Evolutionary conservation across 2,329 filamentous ascomycete genomes (phyloP).

Genomic region (Aplosporella prunicola): DNA sequence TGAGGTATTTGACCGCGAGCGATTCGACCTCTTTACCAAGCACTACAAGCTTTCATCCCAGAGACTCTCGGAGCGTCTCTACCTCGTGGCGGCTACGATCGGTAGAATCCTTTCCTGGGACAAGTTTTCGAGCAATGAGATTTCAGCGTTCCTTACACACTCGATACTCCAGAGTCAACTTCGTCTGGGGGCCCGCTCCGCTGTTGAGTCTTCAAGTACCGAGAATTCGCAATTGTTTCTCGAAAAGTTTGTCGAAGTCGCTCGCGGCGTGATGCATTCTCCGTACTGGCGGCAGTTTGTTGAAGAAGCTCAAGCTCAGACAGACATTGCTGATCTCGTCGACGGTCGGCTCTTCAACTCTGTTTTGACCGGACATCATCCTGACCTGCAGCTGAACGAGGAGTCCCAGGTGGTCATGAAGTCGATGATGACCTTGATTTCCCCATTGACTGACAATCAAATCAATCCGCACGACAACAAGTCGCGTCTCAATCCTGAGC

Average conservation of each 20-base stretch:
- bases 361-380: neutral
- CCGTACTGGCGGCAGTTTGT: constrained; percentile 1
- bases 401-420: neutral
- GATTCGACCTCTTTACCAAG: neutral
- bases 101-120: neutral
- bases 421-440: neutral
- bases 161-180: neutral
- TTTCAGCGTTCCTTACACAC: constrained; percentile 1
- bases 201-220: neutral
- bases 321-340: constrained; percentile 43
- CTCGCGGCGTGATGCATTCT: neutral
- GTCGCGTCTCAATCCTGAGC: neutral
- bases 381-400: neutral
- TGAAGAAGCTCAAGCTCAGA: neutral
- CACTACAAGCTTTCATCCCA: neutral
- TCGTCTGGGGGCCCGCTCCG: neutral
- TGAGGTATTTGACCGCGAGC: neutral
- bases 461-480: too few species aligned
- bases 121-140: neutral
- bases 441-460: neutral
- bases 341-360: constrained; percentile 43
- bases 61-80: constrained; percentile 2
- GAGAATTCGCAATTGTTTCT: neutral
- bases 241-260: neutral
- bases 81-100: neutral